Evolutionary conservation across 768 basidiomycete genomes (phyloP), one percentile per base, ranked within the genome.

Genomic region (Thelephora aurantiotincta): DNA sequence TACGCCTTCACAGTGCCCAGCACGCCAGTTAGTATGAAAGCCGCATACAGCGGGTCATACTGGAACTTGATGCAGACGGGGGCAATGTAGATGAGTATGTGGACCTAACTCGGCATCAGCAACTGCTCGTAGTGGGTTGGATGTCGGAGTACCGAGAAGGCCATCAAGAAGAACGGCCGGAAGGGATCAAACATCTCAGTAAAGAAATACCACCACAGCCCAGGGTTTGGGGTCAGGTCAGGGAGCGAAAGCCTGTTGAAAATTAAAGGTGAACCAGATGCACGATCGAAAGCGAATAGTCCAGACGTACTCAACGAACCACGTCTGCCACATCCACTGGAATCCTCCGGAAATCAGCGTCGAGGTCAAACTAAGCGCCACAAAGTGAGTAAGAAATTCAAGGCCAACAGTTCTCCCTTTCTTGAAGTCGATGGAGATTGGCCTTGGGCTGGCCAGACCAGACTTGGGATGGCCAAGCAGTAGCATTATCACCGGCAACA

Each of bases 161-260:
- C 87, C 72, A 92, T 83, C 30, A 97, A 68, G 72, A 96, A 99
- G 67, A 97, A 97, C 3, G 82, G 78, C 26, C 96, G 71, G 70
- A 97, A 99, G 60, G 98, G 86, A 59, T 97, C 94, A 53, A 99
- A 99, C 87, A 97, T 97, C 61, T 98, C 94, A 11, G 91, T 97
- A 66, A 98, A 97, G 68, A 98, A 98, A 63, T 98, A 98, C 94
- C 94, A 98, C 86, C 91, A 91, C 23, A 97, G 65, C 1, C 96
- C 94, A 3, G 87, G 78, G 55, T 93, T 98, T 0, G 96, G 94
- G 7, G 90, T 92, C 52, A 98, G 64, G 59, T 96, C 93, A 1
- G 86, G 84, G 7, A 96, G 75, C 16, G 74, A 75, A 19, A 96
- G 57, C 42, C 93, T 97, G 54, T 12, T 38, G 18, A 35, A 14